Evolutionary conservation across 164 flowering plant genomes (phyloP).

Genomic region (Aristolochia contorta): DNA sequence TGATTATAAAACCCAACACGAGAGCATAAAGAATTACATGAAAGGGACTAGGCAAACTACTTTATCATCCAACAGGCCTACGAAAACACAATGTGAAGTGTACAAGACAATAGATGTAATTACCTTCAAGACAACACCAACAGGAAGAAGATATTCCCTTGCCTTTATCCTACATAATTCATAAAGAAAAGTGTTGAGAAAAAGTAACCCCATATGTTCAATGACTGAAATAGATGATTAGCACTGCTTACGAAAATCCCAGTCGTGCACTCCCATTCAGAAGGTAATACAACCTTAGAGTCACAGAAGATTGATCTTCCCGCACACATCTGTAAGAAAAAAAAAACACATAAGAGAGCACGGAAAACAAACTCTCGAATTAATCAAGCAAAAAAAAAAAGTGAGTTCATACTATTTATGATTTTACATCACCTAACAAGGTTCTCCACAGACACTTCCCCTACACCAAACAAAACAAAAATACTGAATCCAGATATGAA

Average conservation of each 20-base stretch:
- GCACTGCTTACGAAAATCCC: slow-evolving; percentile 71
- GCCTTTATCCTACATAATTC: slow-evolving; percentile 54
- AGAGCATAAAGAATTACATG: too few relatives aligned
- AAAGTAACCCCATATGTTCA: not conserved
- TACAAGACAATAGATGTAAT: not conserved
- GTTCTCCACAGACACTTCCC: too few relatives aligned
- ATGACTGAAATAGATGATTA: not conserved
- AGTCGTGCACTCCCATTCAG: slow-evolving; percentile 89
- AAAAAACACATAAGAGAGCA: not conserved
- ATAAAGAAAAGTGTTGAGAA: not conserved
- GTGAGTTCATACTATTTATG: not conserved
- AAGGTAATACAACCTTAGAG: slow-evolving; percentile 69
- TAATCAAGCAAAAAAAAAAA: not conserved
- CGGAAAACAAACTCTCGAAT: not conserved
- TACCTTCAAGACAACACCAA: slow-evolving; percentile 84
- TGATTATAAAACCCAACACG: too few relatives aligned
- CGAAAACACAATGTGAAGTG: not conserved
- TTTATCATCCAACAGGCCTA: too few relatives aligned
- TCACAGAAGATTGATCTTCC: slow-evolving; percentile 71
- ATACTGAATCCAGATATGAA: too few relatives aligned
- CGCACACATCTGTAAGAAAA: slow-evolving; percentile 76
- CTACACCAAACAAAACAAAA: too few relatives aligned
- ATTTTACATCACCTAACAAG: too few relatives aligned
- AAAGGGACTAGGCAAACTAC: too few relatives aligned
- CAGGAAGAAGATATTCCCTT: slow-evolving; percentile 81